Evolutionary conservation across 164 flowering plant species (phyloP).

Genomic region (Tinospora cordifolia): DNA sequence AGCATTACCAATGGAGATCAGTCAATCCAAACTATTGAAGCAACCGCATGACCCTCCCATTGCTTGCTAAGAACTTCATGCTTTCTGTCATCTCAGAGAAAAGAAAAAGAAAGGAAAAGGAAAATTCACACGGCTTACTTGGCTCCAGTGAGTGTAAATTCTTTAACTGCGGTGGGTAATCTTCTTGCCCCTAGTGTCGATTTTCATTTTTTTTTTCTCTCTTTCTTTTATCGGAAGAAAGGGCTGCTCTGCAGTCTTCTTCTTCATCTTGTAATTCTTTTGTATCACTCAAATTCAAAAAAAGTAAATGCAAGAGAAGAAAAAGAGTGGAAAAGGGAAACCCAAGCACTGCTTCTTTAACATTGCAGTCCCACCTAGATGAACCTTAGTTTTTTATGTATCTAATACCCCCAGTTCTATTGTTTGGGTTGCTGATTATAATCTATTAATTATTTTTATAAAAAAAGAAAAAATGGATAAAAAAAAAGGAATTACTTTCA

Average conservation of each 20-base stretch:
- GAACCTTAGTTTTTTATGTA: too few species aligned
- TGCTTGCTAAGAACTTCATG: constrained; percentile 13
- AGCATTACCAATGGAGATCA: constrained; percentile 18
- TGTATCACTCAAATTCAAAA: constrained; percentile 21
- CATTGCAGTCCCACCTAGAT: too few species aligned
- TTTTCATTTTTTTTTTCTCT: constrained; percentile 3
- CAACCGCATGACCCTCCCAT: constrained; percentile 17
- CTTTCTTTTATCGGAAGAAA: background rate
- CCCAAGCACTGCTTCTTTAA: background rate
- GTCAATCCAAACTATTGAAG: constrained; percentile 16
- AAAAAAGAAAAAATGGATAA: too few species aligned
- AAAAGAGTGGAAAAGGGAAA: constrained; percentile 9
- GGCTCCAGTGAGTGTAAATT: constrained; percentile 36
- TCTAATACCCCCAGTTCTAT: too few species aligned
- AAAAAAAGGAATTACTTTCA: too few species aligned
- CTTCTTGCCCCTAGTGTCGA: constrained; percentile 4
- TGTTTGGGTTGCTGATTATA: too few species aligned
- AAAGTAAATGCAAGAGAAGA: constrained; percentile 29
- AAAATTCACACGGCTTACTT: constrained; percentile 3
- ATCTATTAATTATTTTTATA: too few species aligned
- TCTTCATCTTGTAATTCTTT: constrained; percentile 26
- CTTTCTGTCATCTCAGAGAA: background rate
- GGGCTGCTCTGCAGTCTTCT: constrained; percentile 21
- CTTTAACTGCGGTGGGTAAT: constrained; percentile 4
- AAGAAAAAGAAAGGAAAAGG: too few species aligned